phyloP scores from a whole-genome alignment of 2,329 filamentous ascomycete species.

The Exophiala oligosperma region DNA sequence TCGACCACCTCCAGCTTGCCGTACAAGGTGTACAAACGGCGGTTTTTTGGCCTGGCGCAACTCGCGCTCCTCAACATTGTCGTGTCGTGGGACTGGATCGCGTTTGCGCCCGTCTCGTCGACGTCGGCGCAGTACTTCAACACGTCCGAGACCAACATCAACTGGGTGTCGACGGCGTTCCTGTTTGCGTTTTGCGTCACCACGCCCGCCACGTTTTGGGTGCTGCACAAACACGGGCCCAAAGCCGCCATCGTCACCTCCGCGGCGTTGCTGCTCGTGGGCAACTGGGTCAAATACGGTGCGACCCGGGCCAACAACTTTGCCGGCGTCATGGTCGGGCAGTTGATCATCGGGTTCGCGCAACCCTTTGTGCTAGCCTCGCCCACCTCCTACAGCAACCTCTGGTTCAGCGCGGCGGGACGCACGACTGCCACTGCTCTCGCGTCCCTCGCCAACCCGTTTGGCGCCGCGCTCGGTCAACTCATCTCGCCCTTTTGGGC shows the following conservation, averaged over 20 bases:
- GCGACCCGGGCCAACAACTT: conserved; percentile 63
- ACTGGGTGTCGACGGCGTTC: conserved; percentile 89
- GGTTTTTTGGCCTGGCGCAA: conserved; percentile 85
- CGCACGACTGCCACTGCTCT: conserved; percentile 85
- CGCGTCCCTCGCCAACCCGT: conserved; percentile 81
- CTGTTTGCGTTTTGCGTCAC: conserved; percentile 78
- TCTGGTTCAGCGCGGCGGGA: conserved; percentile 88
- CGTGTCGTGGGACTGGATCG: conserved; percentile 96
- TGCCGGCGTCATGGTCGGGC: conserved; percentile 81
- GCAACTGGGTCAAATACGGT: conserved; percentile 90
- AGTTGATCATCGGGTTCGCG: conserved; percentile 83
- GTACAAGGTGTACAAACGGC: conserved; percentile 72
- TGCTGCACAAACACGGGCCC: conserved; percentile 74
- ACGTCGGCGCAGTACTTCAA: conserved; percentile 73
- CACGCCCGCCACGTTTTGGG: conserved; percentile 73
- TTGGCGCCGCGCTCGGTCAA: conserved; percentile 86
- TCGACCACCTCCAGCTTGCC: conserved; percentile 20
- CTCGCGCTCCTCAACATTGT: conserved; percentile 87
- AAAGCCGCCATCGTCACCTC: conserved; percentile 70
- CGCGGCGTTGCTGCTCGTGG: conserved; percentile 71
- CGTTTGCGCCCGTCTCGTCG: conserved; percentile 79
- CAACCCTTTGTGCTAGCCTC: conserved; percentile 91
- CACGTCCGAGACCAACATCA: conserved; percentile 74
- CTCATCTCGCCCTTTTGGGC: conserved; percentile 81
- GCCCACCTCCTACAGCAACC: conserved; percentile 85